Conservation (phyloP, 225 moss, liverwort and hornwort genomes). For the Pseudisothecium myosuroides region DNA sequence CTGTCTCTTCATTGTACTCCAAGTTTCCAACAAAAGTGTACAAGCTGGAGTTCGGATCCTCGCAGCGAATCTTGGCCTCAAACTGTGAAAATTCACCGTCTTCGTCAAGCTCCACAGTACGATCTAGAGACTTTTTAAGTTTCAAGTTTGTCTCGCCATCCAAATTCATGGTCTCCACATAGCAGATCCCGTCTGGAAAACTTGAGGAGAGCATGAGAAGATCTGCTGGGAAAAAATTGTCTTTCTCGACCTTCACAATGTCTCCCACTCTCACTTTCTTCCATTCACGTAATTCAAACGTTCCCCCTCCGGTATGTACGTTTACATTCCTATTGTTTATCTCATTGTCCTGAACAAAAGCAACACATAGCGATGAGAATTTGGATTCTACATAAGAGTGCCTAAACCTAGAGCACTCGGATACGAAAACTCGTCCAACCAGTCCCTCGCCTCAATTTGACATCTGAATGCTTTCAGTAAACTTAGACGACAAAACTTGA, state of each 20-base stretch:
- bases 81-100: slow-evolving; percentile 57
- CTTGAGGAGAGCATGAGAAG: slow-evolving; percentile 88
- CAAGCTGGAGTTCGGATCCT: slow-evolving; percentile 89
- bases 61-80: slow-evolving; percentile 57
- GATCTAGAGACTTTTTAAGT: slow-evolving; percentile 74
- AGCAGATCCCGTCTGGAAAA: slow-evolving; percentile 91
- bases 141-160: slow-evolving; percentile 97
- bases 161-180: slow-evolving; percentile 99
- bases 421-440: neutral
- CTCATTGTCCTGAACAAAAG: slow-evolving; percentile 64
- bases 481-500: neutral
- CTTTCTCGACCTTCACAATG: slow-evolving; percentile 91
- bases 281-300: slow-evolving; percentile 65
- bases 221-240: slow-evolving; percentile 92
- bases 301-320: slow-evolving; percentile 58
- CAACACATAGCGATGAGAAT: neutral
- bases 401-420: neutral
- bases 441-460: neutral
- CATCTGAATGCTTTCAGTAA: neutral
- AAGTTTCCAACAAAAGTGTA: slow-evolving; percentile 95
- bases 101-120: slow-evolving; percentile 85
- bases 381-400: neutral
- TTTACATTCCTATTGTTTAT: slow-evolving; percentile 74
- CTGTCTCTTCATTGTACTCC: slow-evolving; percentile 47
- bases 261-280: slow-evolving; percentile 87